Percentiles rank a stretch among this genome's conserved stretches.
Evolutionary conservation across 345 rosid species (phyloP).

Genomic region (Linum lewisii): DNA sequence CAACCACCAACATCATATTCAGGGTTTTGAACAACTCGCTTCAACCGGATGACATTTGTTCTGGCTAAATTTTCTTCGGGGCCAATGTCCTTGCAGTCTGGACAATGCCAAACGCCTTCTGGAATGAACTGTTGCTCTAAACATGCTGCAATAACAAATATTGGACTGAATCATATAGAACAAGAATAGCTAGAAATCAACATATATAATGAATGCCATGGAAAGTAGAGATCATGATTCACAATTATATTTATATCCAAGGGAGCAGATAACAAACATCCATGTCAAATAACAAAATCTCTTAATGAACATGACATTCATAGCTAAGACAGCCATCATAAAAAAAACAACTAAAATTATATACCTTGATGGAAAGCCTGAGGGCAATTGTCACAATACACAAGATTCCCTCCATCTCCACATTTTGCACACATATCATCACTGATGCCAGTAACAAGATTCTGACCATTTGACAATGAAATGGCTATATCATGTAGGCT

Average conservation of each 20-base stretch:
- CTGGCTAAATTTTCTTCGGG: constrained; percentile 31
- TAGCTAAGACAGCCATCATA: neutral
- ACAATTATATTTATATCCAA: neutral
- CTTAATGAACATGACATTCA: neutral
- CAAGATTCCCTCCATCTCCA: constrained; percentile 73
- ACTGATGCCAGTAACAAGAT: constrained; percentile 50
- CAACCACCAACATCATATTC: constrained; percentile 88
- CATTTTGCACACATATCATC: constrained; percentile 87
- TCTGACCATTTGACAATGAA: constrained; percentile 72
- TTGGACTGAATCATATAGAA: constrained; percentile 9
- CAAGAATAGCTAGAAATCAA: neutral
- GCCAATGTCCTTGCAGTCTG: constrained; percentile 47
- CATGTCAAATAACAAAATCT: neutral
- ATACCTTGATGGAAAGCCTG: constrained; percentile 83
- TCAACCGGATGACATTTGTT: constrained; percentile 48
- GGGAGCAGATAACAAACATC: neutral
- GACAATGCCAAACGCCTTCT: constrained; percentile 70
- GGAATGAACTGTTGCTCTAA: constrained; percentile 54
- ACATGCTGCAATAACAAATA: constrained; percentile 60
- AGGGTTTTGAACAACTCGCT: constrained; percentile 61
- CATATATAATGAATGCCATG: neutral
- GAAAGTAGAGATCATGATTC: neutral
- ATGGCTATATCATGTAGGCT: constrained; percentile 92
- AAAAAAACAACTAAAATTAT: constrained; percentile 8
- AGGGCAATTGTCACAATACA: constrained; percentile 74